phyloP scores from a whole-genome alignment of 2,329 filamentous ascomycete species.

The Periconia sp. region DNA sequence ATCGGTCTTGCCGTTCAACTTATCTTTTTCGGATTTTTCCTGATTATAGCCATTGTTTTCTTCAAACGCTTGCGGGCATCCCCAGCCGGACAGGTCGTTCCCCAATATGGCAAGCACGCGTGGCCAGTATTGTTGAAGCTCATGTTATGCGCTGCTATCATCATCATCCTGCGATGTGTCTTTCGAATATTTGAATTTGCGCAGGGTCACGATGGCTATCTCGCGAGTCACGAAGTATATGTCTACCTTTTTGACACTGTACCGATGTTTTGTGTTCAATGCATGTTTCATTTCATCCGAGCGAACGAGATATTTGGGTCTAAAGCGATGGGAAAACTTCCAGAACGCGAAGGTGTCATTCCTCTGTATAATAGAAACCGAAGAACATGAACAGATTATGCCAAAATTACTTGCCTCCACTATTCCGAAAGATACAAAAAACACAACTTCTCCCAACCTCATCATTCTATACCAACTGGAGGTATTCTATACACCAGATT shows the following conservation, averaged over 20 bases:
- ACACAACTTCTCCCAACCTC: too few species aligned
- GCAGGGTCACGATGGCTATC: constrained; percentile 47
- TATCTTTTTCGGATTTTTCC: constrained; percentile 59
- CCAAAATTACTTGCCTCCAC: too few species aligned
- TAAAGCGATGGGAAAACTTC: constrained; percentile 8
- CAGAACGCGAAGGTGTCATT: constrained; percentile 20
- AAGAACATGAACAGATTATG: not conserved
- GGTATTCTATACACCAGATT: too few species aligned
- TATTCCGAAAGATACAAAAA: too few species aligned
- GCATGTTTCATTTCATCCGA: constrained; percentile 25
- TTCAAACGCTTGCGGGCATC: constrained; percentile 21
- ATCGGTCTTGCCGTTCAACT: constrained; percentile 59
- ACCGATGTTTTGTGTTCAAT: constrained; percentile 48
- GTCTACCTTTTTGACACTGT: constrained; percentile 51
- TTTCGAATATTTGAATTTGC: constrained; percentile 54
- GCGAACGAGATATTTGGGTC: constrained; percentile 20
- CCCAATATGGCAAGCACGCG: constrained; percentile 36
- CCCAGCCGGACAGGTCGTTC: constrained; percentile 10
- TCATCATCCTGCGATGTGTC: constrained; percentile 53
- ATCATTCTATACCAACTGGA: too few species aligned
- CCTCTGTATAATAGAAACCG: constrained; percentile 15
- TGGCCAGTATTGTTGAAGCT: constrained; percentile 42
- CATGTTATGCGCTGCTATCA: constrained; percentile 46
- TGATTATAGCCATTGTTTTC: constrained; percentile 34
- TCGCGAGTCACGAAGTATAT: constrained; percentile 48